A percentile compares a stretch with the other conserved stretches of the same genome.
Evolutionary conservation across 345 rosid species (phyloP).

Genomic region (Citrus reticulata): DNA sequence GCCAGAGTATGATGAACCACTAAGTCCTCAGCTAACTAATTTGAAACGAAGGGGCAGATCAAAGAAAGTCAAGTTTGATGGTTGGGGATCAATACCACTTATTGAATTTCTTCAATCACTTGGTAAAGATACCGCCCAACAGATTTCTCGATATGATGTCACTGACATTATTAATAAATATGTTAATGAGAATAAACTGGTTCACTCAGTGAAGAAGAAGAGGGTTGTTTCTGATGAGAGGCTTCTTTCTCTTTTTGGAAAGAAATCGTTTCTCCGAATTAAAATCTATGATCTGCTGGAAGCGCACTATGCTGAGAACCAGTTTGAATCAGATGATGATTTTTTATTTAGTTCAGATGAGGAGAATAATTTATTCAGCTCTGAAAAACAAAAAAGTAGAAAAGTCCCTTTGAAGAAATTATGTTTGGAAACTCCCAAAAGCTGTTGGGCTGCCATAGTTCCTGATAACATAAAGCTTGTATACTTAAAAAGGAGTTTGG

Average conservation of each 20-base stretch:
- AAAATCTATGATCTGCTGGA: constrained; percentile 57
- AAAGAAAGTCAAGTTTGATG: constrained; percentile 45
- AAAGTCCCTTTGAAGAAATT: constrained; percentile 23
- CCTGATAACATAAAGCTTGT: constrained; percentile 65
- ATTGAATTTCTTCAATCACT: constrained; percentile 54
- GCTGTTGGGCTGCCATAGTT: constrained; percentile 57
- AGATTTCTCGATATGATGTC: constrained; percentile 51
- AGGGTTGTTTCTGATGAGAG: constrained; percentile 49
- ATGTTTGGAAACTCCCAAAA: constrained; percentile 35
- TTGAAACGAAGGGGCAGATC: constrained; percentile 44
- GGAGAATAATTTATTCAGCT: constrained; percentile 18
- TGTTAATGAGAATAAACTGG: constrained; percentile 39
- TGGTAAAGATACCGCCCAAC: constrained; percentile 39
- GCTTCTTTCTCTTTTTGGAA: constrained; percentile 59
- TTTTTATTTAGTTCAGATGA: constrained; percentile 38
- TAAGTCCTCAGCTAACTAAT: background rate
- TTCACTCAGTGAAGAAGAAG: constrained; percentile 49
- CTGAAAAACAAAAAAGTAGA: constrained; percentile 21
- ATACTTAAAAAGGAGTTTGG: constrained; percentile 69
- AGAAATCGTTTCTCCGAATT: constrained; percentile 35
- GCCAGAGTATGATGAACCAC: constrained; percentile 30
- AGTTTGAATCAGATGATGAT: constrained; percentile 46
- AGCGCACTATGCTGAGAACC: constrained; percentile 63
- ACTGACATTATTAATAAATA: constrained; percentile 42
- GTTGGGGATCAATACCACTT: constrained; percentile 82